Base-by-base conservation (phyloP, 2,329 filamentous ascomycete species). In the Cucurbitaria berberidis region DNA sequence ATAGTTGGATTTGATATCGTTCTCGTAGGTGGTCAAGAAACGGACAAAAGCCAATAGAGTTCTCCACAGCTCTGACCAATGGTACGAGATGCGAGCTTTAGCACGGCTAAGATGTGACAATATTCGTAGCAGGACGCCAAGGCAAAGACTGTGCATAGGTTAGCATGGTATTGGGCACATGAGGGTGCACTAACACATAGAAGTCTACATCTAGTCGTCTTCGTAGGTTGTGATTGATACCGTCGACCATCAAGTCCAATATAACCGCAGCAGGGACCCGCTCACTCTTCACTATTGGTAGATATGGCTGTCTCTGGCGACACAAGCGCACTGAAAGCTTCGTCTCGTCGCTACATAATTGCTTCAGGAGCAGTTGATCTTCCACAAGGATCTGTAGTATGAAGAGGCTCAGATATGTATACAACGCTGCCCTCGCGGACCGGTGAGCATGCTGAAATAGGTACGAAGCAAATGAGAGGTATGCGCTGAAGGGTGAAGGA, bases 21-120 rank as follows among this genome's bases (percentile, higher is more conserved):
- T 78, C 3, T 88, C 85, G 71, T 99, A 99, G 22, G 89, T 93
- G 2, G 89, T 91, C 39, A 98, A 81, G 78, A 99, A 99, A 38
- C 91, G 89, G 60, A 96, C 86, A 19, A 99, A 87, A 5, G 91
- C 89, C 10, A 98, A 83, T 3, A 99, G 81, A 1, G 90, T 90
- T 45, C 93, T 88, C 86, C 96, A 99, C 24, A 99, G 84, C 67
- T 98, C 93, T 1, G 91, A 87, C 95, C 95, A 99, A 77, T 99
- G 95, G 73, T 97, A 97, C 15, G 82, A 55, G 16, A 98, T 81
- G 29, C 95, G 89, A 27, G 88, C 92, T 66, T 91, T 87, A 43
- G 89, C 90, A 60, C 89, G 87, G 39, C 90, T 91, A 34, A 98
- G 84, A 70, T 93, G 90, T 6, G 91, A 91, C 32, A 98, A 83